These are phyloP conservation scores for Heracleum sosnowskyi DNA, from an alignment of 129 eudicot genomes.

Conservation along the genomic window DNA sequence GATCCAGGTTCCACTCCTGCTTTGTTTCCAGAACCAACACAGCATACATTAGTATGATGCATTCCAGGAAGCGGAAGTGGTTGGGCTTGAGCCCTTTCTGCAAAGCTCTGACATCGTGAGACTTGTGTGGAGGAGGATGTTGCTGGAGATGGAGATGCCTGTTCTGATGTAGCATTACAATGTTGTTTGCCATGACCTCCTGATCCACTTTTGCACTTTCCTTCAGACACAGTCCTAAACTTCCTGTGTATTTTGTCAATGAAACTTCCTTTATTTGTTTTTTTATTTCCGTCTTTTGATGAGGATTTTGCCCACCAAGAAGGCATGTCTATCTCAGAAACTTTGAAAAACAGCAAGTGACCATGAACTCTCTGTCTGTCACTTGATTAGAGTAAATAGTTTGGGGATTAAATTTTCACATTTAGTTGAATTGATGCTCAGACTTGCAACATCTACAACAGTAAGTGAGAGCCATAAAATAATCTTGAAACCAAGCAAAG, in stretches of 20 bases:
- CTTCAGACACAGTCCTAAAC: conserved; percentile 35
- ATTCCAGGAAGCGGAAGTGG: conserved; percentile 51
- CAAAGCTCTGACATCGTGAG: conserved; percentile 43
- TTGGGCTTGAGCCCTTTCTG: conserved; percentile 35
- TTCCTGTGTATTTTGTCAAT: conserved; percentile 40
- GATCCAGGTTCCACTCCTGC: conserved; percentile 27
- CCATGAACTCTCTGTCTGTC: conserved; percentile 1
- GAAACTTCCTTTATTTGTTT: conserved; percentile 32
- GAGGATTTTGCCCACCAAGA: conserved; percentile 58
- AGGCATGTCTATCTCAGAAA: conserved; percentile 34
- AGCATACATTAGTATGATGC: conserved; percentile 5
- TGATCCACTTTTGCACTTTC: conserved; percentile 18
- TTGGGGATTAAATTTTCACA: conserved; percentile 16
- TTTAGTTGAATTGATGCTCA: background rate
- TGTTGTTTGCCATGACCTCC: conserved; percentile 16
- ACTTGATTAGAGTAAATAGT: conserved; percentile 4
- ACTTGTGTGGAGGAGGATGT: conserved; percentile 32
- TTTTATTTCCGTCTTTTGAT: conserved; percentile 44
- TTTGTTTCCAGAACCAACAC: conserved; percentile 30
- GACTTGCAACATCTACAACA: background rate
- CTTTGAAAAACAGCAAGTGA: background rate
- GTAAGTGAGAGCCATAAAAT: background rate
- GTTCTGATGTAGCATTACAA: conserved; percentile 29
- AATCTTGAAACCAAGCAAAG: background rate
- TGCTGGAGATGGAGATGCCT: conserved; percentile 31